Conservation (phyloP, 306 rosid species). For the Hylodesmum podocarpum region DNA sequence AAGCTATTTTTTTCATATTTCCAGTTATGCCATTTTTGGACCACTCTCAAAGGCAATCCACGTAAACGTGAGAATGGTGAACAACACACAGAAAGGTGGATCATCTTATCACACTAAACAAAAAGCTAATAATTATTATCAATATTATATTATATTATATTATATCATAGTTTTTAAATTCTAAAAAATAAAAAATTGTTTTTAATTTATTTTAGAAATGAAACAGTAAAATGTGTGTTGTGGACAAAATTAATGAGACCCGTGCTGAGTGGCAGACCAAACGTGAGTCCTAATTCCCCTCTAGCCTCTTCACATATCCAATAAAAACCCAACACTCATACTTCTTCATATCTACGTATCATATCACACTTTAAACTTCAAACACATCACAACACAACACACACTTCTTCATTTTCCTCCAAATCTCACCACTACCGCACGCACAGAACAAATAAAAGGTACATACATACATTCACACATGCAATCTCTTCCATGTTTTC, state of each 20-base stretch:
- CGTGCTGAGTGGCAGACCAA: neutral
- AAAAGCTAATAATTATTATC: neutral
- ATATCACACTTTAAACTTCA: no score
- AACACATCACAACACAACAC: neutral
- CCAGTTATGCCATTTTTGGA: neutral
- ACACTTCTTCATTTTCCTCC: neutral
- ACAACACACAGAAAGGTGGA: neutral
- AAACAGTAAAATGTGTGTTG: neutral
- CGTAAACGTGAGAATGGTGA: neutral
- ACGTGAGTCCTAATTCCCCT: neutral
- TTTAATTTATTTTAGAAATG: no score
- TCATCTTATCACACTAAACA: neutral
- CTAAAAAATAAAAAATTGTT: no score
- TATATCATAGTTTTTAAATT: no score
- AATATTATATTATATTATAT: neutral
- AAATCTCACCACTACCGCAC: neutral
- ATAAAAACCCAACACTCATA: neutral
- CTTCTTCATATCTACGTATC: neutral
- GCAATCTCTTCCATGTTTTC: neutral
- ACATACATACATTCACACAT: neutral
- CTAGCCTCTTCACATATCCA: neutral
- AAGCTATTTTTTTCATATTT: neutral
- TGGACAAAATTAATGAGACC: neutral
- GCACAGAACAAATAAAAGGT: neutral
- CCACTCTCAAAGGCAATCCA: neutral